phyloP scores from a whole-genome alignment of 208 protist species.

The Leishmania arabica region DNA sequence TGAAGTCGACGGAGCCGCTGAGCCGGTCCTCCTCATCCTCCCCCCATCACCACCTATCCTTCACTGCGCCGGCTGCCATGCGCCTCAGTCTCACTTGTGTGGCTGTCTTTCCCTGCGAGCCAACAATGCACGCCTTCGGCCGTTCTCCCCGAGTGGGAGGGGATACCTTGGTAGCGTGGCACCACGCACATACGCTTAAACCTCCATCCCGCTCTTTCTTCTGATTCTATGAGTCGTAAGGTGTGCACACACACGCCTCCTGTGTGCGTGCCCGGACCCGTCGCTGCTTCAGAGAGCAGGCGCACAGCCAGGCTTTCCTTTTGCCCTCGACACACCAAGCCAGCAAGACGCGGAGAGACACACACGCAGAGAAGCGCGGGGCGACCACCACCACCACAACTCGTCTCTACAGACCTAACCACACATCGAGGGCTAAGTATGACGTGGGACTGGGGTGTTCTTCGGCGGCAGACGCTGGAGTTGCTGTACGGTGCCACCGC shows the following conservation, averaged over 20 bases:
- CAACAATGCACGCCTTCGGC: neutral
- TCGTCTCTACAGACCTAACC: neutral
- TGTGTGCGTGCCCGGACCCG: neutral
- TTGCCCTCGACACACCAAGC: neutral
- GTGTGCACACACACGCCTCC: neutral
- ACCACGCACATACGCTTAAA: no score
- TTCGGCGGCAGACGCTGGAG: slow-evolving; percentile 9
- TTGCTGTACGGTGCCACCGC: slow-evolving; percentile 14
- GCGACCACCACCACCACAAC: neutral
- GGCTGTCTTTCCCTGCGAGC: neutral
- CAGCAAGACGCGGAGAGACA: neutral
- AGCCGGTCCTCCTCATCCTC: neutral
- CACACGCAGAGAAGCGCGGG: neutral
- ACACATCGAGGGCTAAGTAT: neutral
- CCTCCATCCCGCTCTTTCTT: neutral
- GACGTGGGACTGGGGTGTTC: slow-evolving; percentile 2
- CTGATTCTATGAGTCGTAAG: neutral
- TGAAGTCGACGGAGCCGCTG: neutral
- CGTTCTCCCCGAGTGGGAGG: neutral
- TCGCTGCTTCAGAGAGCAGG: neutral
- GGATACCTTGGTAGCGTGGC: neutral
- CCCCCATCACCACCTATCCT: no score
- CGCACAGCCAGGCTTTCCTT: neutral
- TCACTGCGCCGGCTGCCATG: neutral
- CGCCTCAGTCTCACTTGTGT: neutral